A percentile compares a stretch with the other conserved stretches of the same genome.
phyloP scores from a whole-genome alignment of 768 basidiomycete species.

The Termitomyces sp. region DNA sequence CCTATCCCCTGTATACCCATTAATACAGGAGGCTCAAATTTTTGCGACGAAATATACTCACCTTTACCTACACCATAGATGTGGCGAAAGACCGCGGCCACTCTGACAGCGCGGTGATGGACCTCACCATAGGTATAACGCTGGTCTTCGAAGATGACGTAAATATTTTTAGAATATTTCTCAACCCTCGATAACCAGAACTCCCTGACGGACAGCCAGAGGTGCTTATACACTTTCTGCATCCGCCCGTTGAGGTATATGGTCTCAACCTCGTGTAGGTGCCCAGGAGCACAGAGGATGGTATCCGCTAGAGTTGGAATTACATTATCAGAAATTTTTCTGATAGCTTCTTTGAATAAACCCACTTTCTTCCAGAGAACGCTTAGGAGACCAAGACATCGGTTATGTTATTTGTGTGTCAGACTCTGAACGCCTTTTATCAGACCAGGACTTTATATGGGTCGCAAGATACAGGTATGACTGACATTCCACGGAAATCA shows the following conservation, averaged over 20 bases:
- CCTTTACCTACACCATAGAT: conserved; percentile 48
- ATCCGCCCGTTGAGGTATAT: conserved; percentile 42
- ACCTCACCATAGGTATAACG: conserved; percentile 42
- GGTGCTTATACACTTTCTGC: conserved; percentile 51
- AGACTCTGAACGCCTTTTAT: conserved; percentile 13
- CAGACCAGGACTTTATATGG: conserved; percentile 26
- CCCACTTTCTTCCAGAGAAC: conserved; percentile 36
- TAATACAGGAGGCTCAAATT: conserved; percentile 1
- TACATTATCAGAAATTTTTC: neutral
- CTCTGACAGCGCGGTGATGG: conserved; percentile 34
- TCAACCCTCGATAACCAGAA: conserved; percentile 45
- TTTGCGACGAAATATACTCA: conserved; percentile 3
- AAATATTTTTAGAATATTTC: conserved; percentile 38
- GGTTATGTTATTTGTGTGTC: conserved; percentile 13
- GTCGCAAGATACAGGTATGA: conserved; percentile 21
- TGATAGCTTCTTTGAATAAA: conserved; percentile 5
- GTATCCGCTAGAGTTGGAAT: conserved; percentile 29
- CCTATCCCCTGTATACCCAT: conserved; percentile 35
- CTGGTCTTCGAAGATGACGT: conserved; percentile 51
- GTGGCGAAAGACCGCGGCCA: conserved; percentile 37
- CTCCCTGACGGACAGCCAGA: conserved; percentile 45
- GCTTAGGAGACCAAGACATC: conserved; percentile 31
- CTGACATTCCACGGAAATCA: conserved; percentile 31
- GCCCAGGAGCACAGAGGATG: conserved; percentile 40
- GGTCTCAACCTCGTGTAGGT: conserved; percentile 42